phyloP scores from a whole-genome alignment of 805 yeast genomes.

The Sungouiella thailandica region DNA sequence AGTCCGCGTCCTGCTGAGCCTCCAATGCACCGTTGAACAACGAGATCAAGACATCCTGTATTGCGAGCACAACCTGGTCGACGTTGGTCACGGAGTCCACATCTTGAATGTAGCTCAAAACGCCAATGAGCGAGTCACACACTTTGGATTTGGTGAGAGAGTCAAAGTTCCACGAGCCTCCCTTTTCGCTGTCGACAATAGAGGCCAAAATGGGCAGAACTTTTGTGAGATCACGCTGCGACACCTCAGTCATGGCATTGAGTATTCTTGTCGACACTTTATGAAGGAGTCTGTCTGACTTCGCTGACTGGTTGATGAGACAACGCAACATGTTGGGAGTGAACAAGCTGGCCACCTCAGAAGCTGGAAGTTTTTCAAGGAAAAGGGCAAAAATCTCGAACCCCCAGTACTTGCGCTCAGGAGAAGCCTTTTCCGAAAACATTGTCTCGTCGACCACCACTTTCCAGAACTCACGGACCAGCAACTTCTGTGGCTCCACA shows the following conservation, averaged over 20 bases:
- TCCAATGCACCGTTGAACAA: constrained; percentile 21
- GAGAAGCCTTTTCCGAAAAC: constrained; percentile 71
- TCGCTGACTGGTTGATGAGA: constrained; percentile 70
- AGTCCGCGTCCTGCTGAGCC: constrained; percentile 11
- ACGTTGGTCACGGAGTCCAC: constrained; percentile 11
- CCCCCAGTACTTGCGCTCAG: constrained; percentile 85
- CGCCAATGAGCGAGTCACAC: constrained; percentile 34
- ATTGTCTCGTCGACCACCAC: constrained; percentile 73
- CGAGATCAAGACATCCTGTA: constrained; percentile 19
- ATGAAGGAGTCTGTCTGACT: constrained; percentile 58
- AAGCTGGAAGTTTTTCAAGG: constrained; percentile 20
- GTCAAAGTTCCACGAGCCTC: constrained; percentile 70
- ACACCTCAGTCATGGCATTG: constrained; percentile 33
- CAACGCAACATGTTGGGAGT: constrained; percentile 67
- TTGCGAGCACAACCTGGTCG: constrained; percentile 15
- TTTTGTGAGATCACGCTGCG: constrained; percentile 33
- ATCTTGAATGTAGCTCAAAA: constrained; percentile 15
- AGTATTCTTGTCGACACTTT: constrained; percentile 58
- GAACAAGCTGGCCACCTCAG: constrained; percentile 32
- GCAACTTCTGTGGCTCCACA: constrained; percentile 21
- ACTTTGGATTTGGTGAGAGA: constrained; percentile 69
- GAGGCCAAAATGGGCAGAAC: constrained; percentile 29
- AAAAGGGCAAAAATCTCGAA: constrained; percentile 62
- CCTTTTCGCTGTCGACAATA: constrained; percentile 26
- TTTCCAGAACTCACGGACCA: constrained; percentile 68